Evolutionary conservation across 2,329 filamentous ascomycete genomes (phyloP).

Genomic region (Xylariaceae sp.): DNA sequence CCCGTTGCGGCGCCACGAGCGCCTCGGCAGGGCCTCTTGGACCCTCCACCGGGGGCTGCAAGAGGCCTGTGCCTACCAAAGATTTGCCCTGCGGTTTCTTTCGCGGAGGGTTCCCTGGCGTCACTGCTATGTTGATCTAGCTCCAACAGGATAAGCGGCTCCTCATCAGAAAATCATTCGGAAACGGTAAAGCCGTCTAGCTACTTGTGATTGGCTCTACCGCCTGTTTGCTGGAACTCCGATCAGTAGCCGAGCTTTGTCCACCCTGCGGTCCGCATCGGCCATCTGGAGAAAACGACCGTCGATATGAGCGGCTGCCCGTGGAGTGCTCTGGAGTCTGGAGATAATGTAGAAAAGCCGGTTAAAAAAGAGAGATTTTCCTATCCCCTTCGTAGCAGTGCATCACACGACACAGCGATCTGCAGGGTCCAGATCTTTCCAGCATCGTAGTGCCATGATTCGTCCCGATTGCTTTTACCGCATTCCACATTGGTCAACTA

Average conservation of each 20-base stretch:
- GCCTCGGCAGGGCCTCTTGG: no score
- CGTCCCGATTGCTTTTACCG: no score
- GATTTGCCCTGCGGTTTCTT: no score
- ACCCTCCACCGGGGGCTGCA: no score
- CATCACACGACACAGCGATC: slow-evolving; percentile 10
- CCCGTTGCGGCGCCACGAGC: no score
- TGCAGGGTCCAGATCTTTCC: slow-evolving; percentile 14
- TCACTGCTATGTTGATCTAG: slow-evolving; percentile 1
- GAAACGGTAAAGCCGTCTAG: slow-evolving; percentile 8
- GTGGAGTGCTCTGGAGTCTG: no score
- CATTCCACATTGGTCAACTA: background rate
- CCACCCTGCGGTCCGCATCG: no score
- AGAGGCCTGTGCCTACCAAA: no score
- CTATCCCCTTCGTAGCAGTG: background rate
- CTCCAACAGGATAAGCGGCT: slow-evolving; percentile 11
- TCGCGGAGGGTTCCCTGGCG: no score
- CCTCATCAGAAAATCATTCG: slow-evolving; percentile 17
- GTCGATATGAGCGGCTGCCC: slow-evolving; percentile 3
- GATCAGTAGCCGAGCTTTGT: no score
- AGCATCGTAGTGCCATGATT: background rate
- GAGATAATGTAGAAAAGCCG: no score
- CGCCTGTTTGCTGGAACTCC: background rate
- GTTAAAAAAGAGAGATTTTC: background rate
- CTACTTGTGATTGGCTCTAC: slow-evolving; percentile 14
- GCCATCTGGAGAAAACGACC: no score